Evolutionary conservation across 192 early-diverging fungal species (phyloP).

Genomic region (Mortierella alpina): DNA sequence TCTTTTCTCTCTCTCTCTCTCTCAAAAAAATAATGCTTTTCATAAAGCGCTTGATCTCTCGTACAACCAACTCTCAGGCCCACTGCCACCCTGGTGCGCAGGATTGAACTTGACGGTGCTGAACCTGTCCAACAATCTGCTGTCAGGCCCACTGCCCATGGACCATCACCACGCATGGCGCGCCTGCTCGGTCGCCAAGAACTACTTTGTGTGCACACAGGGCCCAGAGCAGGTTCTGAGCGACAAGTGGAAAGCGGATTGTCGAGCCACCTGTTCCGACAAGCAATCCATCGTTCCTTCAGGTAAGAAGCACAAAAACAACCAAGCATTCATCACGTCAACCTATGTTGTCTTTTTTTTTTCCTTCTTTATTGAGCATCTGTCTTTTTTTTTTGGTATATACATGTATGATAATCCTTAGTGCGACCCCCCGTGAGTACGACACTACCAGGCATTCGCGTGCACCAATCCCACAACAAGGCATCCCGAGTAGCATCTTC

Average conservation of each 20-base stretch:
- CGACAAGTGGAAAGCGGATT: conserved; percentile 34
- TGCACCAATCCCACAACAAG: conserved; percentile 19
- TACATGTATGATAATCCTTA: neutral
- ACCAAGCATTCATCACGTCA: neutral
- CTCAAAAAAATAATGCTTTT: too few relatives aligned
- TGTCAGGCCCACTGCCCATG: conserved; percentile 30
- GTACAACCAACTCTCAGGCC: conserved; percentile 44
- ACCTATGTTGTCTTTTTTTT: neutral
- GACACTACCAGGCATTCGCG: conserved; percentile 26
- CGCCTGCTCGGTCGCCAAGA: conserved; percentile 39
- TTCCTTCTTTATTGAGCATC: neutral
- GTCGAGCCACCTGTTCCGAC: conserved; percentile 28
- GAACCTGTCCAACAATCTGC: conserved; percentile 45
- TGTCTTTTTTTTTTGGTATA: neutral
- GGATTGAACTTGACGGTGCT: conserved; percentile 40
- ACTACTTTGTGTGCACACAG: conserved; percentile 47
- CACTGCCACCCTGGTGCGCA: conserved; percentile 32
- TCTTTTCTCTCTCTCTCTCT: neutral
- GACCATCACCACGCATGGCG: conserved; percentile 40
- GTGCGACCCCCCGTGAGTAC: conserved; percentile 37
- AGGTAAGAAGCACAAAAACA: conserved; percentile 19
- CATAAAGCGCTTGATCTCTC: conserved; percentile 33
- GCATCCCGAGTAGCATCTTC: neutral
- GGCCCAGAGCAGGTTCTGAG: conserved; percentile 44
- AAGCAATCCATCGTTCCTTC: conserved; percentile 19